Evolutionary conservation across 768 basidiomycete species (phyloP).

Genomic region (Termitomyces bulborhizus): DNA sequence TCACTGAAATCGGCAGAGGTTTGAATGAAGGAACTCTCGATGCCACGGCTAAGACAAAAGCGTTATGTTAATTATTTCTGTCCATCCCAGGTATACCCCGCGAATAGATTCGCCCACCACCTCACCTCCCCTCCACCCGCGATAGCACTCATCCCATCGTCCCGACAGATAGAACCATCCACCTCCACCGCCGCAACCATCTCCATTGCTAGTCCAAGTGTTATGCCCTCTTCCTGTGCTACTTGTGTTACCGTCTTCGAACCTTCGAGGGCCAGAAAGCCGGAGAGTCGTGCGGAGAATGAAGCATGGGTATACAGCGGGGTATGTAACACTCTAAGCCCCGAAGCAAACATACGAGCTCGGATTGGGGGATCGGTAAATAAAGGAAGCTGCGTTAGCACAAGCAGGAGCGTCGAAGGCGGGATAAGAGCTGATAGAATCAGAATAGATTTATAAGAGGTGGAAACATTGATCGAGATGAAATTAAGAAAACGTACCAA

Average conservation of each 20-base stretch:
- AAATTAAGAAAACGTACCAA: constrained; percentile 49
- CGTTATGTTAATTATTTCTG: constrained; percentile 24
- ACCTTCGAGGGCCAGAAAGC: constrained; percentile 43
- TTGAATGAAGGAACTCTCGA: too few species aligned
- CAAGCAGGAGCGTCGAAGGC: constrained; percentile 78
- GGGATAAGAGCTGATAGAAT: constrained; percentile 70
- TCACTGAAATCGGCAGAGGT: too few species aligned
- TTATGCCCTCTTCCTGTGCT: constrained; percentile 63
- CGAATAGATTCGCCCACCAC: constrained; percentile 70
- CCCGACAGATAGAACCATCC: constrained; percentile 67
- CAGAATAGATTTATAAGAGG: not conserved
- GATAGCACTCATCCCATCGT: constrained; percentile 47
- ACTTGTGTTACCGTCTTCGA: constrained; percentile 63
- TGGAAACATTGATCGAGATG: not conserved
- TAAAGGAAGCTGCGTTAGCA: constrained; percentile 57
- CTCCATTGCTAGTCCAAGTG: constrained; percentile 69
- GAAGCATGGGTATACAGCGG: constrained; percentile 64
- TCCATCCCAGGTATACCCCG: constrained; percentile 72
- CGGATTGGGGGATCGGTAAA: constrained; percentile 66
- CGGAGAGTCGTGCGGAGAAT: constrained; percentile 62
- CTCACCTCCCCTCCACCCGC: constrained; percentile 50
- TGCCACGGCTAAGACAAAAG: not conserved
- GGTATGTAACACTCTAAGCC: constrained; percentile 78
- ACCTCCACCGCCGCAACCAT: constrained; percentile 73
- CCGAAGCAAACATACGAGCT: constrained; percentile 64